A percentile compares a stretch with the other conserved stretches of the same genome.
Evolutionary conservation across 1,284 basidiomycete genomes (phyloP).

Genomic region (Irpex sp.): DNA sequence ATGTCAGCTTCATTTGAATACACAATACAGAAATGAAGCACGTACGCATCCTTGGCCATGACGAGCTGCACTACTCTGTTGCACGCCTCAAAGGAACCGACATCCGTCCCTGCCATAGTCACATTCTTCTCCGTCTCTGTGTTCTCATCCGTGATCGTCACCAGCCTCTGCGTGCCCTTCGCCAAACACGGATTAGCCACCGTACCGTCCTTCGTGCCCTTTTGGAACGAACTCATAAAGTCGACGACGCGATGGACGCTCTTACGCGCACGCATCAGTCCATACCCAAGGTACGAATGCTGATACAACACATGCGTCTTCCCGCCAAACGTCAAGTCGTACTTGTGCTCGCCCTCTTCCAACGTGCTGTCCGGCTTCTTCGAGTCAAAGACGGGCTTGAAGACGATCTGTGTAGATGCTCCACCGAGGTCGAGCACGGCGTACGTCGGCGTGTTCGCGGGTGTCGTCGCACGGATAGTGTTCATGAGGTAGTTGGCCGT

Average conservation of each 20-base stretch:
- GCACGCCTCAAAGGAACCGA: slow-evolving; percentile 86
- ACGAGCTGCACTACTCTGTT: slow-evolving; percentile 84
- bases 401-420: slow-evolving; percentile 97
- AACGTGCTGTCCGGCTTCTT: slow-evolving; percentile 45
- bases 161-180: slow-evolving; percentile 56
- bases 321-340: slow-evolving; percentile 78
- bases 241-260: slow-evolving; percentile 88
- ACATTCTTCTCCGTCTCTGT: slow-evolving; percentile 52
- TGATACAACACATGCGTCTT: slow-evolving; percentile 79
- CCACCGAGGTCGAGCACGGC: slow-evolving; percentile 97
- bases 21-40: slow-evolving; percentile 21
- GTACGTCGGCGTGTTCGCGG: slow-evolving; percentile 56
- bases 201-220: slow-evolving; percentile 37
- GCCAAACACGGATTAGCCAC: slow-evolving; percentile 81
- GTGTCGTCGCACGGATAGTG: slow-evolving; percentile 61
- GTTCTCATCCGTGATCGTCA: slow-evolving; percentile 69
- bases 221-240: slow-evolving; percentile 68
- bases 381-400: slow-evolving; percentile 74
- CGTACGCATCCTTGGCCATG: slow-evolving; percentile 93
- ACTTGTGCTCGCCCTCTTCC: slow-evolving; percentile 91
- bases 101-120: slow-evolving; percentile 77
- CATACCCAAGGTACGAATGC: slow-evolving; percentile 96
- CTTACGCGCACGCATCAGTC: slow-evolving; percentile 86
- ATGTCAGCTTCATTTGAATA: background rate
- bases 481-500: slow-evolving; percentile 92